phyloP scores from a whole-genome alignment of 768 basidiomycete species.

The Tricholoma flavovirens region DNA sequence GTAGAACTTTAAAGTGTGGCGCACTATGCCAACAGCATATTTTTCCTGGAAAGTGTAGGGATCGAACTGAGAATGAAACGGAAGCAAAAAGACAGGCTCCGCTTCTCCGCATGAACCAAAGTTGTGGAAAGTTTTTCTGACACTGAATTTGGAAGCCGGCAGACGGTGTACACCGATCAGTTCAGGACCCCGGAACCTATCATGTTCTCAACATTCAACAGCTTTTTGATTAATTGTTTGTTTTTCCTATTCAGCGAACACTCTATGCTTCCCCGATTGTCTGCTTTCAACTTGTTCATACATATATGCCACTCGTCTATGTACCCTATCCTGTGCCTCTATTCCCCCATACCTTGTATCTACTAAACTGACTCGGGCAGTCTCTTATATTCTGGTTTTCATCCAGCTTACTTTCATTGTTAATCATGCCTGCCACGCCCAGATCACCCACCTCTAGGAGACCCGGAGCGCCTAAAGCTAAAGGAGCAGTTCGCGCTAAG shows the following conservation, averaged over 20 bases:
- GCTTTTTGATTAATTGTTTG: conserved; percentile 7
- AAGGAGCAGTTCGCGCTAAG: conserved; percentile 81
- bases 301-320: conserved; percentile 29
- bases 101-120: not conserved
- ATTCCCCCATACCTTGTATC: conserved; percentile 12
- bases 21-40: not conserved
- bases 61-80: conserved; percentile 3
- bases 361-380: conserved; percentile 8
- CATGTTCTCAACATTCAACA: conserved; percentile 6
- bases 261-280: conserved; percentile 13
- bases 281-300: conserved; percentile 22
- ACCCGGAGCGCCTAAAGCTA: conserved; percentile 59
- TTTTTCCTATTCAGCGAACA: conserved; percentile 7
- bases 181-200: conserved; percentile 12
- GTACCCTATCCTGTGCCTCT: conserved; percentile 15
- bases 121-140: not conserved
- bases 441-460: conserved; percentile 40
- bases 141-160: conserved; percentile 4
- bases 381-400: conserved; percentile 8
- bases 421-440: conserved; percentile 33
- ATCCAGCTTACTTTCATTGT: conserved; percentile 10
- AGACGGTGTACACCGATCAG: conserved; percentile 11
- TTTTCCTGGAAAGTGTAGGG: not conserved
- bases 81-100: conserved; percentile 2
- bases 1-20: not conserved